These are phyloP conservation scores for Nemania sp. DNA, from an alignment of 2,329 filamentous ascomycete species.

Conservation along the genomic window DNA sequence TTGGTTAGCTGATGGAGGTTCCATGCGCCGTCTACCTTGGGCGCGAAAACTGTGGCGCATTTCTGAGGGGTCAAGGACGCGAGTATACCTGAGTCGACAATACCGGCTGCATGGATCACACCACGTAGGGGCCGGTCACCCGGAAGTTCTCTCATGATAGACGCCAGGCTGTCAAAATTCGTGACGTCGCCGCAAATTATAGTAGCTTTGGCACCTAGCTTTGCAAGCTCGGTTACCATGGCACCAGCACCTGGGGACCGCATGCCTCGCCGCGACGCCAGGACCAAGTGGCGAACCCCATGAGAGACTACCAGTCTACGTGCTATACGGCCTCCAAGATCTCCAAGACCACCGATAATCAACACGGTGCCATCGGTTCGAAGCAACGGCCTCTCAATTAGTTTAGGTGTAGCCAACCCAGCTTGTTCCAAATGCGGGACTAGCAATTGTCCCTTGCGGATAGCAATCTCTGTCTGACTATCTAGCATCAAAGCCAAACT, in stretches of 20 bases:
- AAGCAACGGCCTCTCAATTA: slow-evolving; percentile 20
- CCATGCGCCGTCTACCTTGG: slow-evolving; percentile 36
- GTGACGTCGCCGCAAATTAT: slow-evolving; percentile 33
- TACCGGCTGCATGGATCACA: slow-evolving; percentile 38
- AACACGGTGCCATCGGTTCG: slow-evolving; percentile 35
- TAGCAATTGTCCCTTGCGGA: slow-evolving; percentile 26
- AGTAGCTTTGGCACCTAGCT: slow-evolving; percentile 30
- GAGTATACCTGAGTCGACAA: slow-evolving; percentile 34
- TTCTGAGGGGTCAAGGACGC: slow-evolving; percentile 34
- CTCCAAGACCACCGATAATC: slow-evolving; percentile 37
- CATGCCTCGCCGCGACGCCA: slow-evolving; percentile 38
- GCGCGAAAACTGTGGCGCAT: slow-evolving; percentile 29
- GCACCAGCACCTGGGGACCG: slow-evolving; percentile 30
- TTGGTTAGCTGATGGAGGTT: slow-evolving; percentile 32
- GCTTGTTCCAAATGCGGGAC: slow-evolving; percentile 30
- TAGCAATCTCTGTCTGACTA: slow-evolving; percentile 30
- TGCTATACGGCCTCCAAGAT: slow-evolving; percentile 34
- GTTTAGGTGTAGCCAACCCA: slow-evolving; percentile 7
- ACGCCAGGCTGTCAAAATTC: slow-evolving; percentile 26
- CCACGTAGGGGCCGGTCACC: slow-evolving; percentile 37
- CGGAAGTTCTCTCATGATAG: slow-evolving; percentile 31
- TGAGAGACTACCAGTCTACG: slow-evolving; percentile 32
- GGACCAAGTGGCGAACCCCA: slow-evolving; percentile 35
- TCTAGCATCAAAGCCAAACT: slow-evolving; percentile 23
- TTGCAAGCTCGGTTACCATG: slow-evolving; percentile 32